Evolutionary conservation across 2,329 filamentous ascomycete genomes (phyloP).

Genomic region (Trichoderma polysporum): DNA sequence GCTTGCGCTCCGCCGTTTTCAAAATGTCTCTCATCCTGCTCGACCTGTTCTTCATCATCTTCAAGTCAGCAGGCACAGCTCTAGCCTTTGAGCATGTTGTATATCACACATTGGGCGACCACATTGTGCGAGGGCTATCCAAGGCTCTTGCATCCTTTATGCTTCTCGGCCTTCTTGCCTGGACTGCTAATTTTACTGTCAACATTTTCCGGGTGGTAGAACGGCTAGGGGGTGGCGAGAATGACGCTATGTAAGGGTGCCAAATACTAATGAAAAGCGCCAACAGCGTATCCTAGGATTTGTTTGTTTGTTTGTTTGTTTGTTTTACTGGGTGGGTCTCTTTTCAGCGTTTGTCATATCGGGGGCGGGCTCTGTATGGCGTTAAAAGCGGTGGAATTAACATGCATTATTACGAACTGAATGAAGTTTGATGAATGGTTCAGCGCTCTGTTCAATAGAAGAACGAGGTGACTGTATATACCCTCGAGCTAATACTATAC

Average conservation of each 20-base stretch:
- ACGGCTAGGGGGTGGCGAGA: constrained; percentile 57
- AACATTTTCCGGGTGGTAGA: constrained; percentile 73
- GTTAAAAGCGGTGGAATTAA: neutral
- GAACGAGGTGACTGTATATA: neutral
- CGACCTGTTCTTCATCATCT: constrained; percentile 95
- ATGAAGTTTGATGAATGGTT: neutral
- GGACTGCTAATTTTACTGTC: constrained; percentile 85
- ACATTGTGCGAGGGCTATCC: constrained; percentile 52
- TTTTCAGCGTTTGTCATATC: neutral
- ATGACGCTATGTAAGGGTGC: constrained; percentile 31
- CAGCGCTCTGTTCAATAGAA: neutral
- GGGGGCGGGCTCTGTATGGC: neutral
- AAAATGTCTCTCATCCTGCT: constrained; percentile 89
- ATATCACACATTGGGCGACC: constrained; percentile 44
- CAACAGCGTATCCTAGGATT: neutral
- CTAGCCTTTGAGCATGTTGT: constrained; percentile 85
- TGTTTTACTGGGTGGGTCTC: neutral
- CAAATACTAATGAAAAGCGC: neutral
- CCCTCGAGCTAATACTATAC: neutral
- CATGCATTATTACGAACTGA: neutral
- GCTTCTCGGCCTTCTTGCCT: constrained; percentile 79
- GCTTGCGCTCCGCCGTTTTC: constrained; percentile 75
- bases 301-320: neutral
- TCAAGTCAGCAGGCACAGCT: constrained; percentile 89
- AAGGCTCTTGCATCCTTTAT: constrained; percentile 76